phyloP scores from a whole-genome alignment of 2,329 filamentous ascomycete genomes.

The Podosphaera aphanis region DNA sequence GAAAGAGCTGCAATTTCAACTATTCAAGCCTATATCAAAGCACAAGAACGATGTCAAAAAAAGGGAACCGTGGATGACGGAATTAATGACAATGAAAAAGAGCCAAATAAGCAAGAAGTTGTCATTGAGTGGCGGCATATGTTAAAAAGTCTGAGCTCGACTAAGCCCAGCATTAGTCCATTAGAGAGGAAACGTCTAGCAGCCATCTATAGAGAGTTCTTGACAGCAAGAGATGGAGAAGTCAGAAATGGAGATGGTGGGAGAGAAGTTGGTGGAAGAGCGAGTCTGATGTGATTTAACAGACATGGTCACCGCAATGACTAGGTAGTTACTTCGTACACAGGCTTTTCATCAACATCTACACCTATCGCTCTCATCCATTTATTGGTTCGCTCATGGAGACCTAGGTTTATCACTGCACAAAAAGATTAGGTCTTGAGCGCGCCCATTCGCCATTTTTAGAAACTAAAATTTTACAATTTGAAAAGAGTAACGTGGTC shows the following conservation, averaged over 20 bases:
- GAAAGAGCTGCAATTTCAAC: conserved; percentile 57
- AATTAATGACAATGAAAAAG: conserved; percentile 5
- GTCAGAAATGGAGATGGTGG: conserved; percentile 84
- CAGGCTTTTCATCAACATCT: too few relatives aligned
- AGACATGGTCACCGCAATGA: too few relatives aligned
- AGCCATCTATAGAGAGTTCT: conserved; percentile 78
- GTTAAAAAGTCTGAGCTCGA: conserved; percentile 49
- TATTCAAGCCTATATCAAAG: conserved; percentile 64
- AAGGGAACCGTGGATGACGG: conserved; percentile 7
- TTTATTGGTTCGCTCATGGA: too few relatives aligned
- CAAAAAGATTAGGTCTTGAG: too few relatives aligned
- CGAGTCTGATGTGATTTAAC: conserved; percentile 67
- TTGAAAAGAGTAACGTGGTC: too few relatives aligned
- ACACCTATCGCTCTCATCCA: too few relatives aligned
- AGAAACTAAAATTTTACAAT: too few relatives aligned
- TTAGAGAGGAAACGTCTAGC: conserved; percentile 53
- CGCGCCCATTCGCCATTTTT: too few relatives aligned
- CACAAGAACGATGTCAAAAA: conserved; percentile 10
- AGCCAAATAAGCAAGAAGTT: conserved; percentile 35
- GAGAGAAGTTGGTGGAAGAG: conserved; percentile 77
- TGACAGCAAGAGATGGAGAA: conserved; percentile 77
- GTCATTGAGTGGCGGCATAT: conserved; percentile 70
- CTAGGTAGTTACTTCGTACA: too few relatives aligned
- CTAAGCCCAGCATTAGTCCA: conserved; percentile 58
- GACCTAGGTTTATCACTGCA: too few relatives aligned